Percentiles rank a stretch among this genome's conserved stretches.
Evolutionary conservation across 176 grass and related monocot genomes (phyloP).

Genomic region (Carex parvula): DNA sequence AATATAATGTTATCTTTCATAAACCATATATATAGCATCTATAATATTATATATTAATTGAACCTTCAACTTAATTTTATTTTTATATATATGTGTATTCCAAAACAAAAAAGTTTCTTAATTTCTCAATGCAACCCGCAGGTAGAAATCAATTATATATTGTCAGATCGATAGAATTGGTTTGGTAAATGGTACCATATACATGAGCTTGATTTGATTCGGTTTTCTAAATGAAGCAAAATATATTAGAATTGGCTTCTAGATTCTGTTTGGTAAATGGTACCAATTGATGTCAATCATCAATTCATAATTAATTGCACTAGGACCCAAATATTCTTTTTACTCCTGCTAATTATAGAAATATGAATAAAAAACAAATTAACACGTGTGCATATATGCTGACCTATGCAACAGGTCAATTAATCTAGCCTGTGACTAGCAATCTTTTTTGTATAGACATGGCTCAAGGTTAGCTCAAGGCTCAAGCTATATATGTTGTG

Average conservation of each 20-base stretch:
- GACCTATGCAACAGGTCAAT: not conserved
- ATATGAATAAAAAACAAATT: not conserved
- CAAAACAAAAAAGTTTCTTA: not conserved
- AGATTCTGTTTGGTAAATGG: slow-evolving; percentile 25
- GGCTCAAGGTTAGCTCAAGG: not conserved
- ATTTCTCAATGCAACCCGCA: not conserved
- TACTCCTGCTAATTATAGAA: not conserved
- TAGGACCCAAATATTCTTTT: not conserved
- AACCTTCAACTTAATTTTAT: not conserved
- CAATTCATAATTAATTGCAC: slow-evolving; percentile 18
- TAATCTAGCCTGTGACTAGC: not conserved
- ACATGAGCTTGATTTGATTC: not conserved
- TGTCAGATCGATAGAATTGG: not conserved
- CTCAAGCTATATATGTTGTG: not conserved
- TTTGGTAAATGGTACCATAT: too few relatives aligned
- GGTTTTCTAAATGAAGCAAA: slow-evolving; percentile 23
- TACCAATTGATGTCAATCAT: slow-evolving; percentile 19
- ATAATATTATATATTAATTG: not conserved
- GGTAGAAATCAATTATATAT: not conserved
- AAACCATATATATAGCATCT: not conserved
- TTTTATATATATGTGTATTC: not conserved
- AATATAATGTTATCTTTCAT: not conserved
- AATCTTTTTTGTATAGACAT: not conserved
- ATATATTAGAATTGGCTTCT: not conserved
- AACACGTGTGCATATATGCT: not conserved